phyloP scores from a whole-genome alignment of 202 grass and related monocot genomes.

The Hordeum pubiflorum region DNA sequence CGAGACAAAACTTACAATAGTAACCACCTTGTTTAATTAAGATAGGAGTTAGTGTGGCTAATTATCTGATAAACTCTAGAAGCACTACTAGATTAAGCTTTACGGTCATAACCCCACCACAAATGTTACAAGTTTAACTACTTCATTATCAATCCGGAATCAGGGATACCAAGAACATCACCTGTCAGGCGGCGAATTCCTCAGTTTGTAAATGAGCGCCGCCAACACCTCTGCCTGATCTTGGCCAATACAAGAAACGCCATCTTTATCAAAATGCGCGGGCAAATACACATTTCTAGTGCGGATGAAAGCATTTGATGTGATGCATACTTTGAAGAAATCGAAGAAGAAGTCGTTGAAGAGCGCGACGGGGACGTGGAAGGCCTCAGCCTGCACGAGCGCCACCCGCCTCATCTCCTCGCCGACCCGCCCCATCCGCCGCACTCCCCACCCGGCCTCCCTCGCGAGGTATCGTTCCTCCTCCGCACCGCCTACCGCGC shows the following conservation, averaged over 20 bases:
- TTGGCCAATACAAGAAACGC: slow-evolving; percentile 33
- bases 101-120: background rate
- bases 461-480: slow-evolving; percentile 36
- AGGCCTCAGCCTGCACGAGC: slow-evolving; percentile 83
- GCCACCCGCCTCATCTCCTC: slow-evolving; percentile 84
- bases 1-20: background rate
- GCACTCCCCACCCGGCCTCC: slow-evolving; percentile 64
- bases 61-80: background rate
- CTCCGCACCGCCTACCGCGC: background rate
- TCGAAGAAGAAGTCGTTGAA: slow-evolving; percentile 71
- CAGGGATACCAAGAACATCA: slow-evolving; percentile 20
- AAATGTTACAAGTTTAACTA: too few species aligned
- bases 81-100: background rate
- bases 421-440: slow-evolving; percentile 51
- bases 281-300: background rate
- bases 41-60: background rate
- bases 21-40: background rate
- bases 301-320: background rate
- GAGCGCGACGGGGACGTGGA: slow-evolving; percentile 68
- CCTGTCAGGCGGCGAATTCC: slow-evolving; percentile 76
- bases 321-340: slow-evolving; percentile 73
- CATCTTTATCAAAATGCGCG: background rate
- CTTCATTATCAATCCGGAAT: background rate
- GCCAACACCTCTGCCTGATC: slow-evolving; percentile 87
- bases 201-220: slow-evolving; percentile 71